Evolutionary conservation across 352 stramenopile species (phyloP).

Genomic region (Peronosclerospora sorghi): DNA sequence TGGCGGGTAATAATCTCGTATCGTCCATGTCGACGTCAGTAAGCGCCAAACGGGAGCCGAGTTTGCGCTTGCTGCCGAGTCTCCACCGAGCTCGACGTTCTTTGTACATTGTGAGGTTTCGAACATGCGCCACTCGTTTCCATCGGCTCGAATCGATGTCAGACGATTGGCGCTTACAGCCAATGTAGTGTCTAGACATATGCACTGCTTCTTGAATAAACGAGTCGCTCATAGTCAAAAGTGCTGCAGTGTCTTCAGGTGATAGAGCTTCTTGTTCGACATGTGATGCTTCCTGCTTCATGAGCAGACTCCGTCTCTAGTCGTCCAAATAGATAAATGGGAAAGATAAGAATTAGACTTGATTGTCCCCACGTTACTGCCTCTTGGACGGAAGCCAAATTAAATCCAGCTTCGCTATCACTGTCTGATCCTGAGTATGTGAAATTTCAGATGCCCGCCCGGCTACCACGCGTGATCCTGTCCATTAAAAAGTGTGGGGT

Average conservation of each 20-base stretch:
- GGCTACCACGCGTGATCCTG: too few relatives aligned
- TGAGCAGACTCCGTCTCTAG: not conserved
- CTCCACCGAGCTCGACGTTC: conserved; percentile 12
- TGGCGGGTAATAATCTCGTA: conserved; percentile 14
- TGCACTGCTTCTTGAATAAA: conserved; percentile 24
- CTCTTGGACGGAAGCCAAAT: too few relatives aligned
- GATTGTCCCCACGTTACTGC: too few relatives aligned
- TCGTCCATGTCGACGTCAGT: conserved; percentile 6
- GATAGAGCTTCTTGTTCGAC: conserved; percentile 4
- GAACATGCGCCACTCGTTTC: conserved; percentile 17
- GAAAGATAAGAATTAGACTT: too few relatives aligned
- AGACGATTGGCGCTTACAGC: conserved; percentile 7
- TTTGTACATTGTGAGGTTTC: conserved; percentile 19
- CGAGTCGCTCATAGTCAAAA: conserved; percentile 22
- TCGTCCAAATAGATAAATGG: too few relatives aligned
- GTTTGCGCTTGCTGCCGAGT: conserved; percentile 13
- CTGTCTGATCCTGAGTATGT: too few relatives aligned
- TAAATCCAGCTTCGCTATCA: too few relatives aligned
- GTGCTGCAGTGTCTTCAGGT: conserved; percentile 13
- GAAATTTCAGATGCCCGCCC: too few relatives aligned
- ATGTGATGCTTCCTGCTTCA: conserved; percentile 7
- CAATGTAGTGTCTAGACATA: conserved; percentile 24
- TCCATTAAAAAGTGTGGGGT: too few relatives aligned
- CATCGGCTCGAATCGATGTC: conserved; percentile 16
- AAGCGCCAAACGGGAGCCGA: conserved; percentile 16